phyloP scores from a whole-genome alignment of 257 asterid species.

The Solanum etuberosum region DNA sequence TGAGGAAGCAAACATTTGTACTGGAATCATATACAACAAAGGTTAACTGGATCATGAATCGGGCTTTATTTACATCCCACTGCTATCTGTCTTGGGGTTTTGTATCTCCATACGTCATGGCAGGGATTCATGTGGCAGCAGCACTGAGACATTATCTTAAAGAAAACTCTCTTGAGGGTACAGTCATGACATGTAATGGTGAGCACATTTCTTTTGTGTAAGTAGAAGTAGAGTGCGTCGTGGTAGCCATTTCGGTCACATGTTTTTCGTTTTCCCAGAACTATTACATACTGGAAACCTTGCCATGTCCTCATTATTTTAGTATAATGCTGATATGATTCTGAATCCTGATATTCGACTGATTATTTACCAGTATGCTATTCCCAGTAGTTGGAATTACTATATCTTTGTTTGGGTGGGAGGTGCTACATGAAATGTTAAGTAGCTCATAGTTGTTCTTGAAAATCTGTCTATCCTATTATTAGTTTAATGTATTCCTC shows the following conservation, averaged over 20 bases:
- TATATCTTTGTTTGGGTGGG: neutral
- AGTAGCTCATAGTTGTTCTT: neutral
- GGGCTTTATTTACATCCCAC: constrained; percentile 78
- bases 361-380: neutral
- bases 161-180: constrained; percentile 45
- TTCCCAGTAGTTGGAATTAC: neutral
- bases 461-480: neutral
- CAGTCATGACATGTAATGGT: constrained; percentile 53
- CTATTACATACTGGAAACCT: neutral
- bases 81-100: constrained; percentile 98
- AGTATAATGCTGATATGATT: neutral
- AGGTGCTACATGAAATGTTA: neutral
- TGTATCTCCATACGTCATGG: constrained; percentile 68
- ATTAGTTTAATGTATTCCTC: neutral
- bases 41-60: constrained; percentile 90
- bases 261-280: neutral
- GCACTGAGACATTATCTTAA: constrained; percentile 49
- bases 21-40: constrained; percentile 83
- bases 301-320: neutral
- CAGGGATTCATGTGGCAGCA: constrained; percentile 64
- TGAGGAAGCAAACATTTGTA: constrained; percentile 97
- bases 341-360: neutral
- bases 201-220: constrained; percentile 10
- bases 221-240: neutral
- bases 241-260: neutral